Evolutionary conservation across 2,329 filamentous ascomycete species (phyloP).

Genomic region (Aureobasidium musti): DNA sequence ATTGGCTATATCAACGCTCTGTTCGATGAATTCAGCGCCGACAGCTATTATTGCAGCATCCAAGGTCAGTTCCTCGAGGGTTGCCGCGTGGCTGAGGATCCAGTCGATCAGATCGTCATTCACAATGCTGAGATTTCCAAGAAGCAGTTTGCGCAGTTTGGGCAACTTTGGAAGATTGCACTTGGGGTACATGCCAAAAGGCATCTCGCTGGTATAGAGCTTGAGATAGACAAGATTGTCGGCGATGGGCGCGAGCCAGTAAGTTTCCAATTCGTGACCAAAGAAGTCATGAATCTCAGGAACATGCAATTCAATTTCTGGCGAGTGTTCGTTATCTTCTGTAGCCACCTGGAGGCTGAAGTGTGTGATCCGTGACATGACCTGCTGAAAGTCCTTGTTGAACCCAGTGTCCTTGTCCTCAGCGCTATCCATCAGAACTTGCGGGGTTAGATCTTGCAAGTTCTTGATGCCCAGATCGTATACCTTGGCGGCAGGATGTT

Average conservation of each 20-base stretch:
- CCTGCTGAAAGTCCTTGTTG: conserved; percentile 30
- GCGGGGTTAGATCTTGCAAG: conserved; percentile 33
- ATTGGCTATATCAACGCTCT: neutral
- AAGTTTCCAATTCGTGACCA: conserved; percentile 29
- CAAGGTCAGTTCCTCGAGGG: conserved; percentile 47
- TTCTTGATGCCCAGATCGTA: conserved; percentile 35
- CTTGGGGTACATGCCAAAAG: conserved; percentile 48
- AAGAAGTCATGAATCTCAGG: conserved; percentile 34
- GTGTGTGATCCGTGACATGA: conserved; percentile 32
- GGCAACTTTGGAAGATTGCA: conserved; percentile 47
- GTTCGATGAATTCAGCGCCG: neutral
- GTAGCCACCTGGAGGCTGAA: conserved; percentile 35
- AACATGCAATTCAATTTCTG: no score
- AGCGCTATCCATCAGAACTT: conserved; percentile 17
- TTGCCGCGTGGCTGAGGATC: conserved; percentile 46
- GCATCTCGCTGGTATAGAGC: conserved; percentile 41
- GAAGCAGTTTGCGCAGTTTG: conserved; percentile 43
- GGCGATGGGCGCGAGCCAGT: conserved; percentile 36
- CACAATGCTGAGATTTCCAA: conserved; percentile 49
- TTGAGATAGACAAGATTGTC: conserved; percentile 42
- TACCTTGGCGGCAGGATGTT: conserved; percentile 23
- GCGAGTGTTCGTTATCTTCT: conserved; percentile 33
- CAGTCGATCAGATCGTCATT: conserved; percentile 53
- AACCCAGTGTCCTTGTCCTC: neutral
- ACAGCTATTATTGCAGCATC: conserved; percentile 44